phyloP scores from a whole-genome alignment of 75 land plant species.

The Picea sitchensis region DNA sequence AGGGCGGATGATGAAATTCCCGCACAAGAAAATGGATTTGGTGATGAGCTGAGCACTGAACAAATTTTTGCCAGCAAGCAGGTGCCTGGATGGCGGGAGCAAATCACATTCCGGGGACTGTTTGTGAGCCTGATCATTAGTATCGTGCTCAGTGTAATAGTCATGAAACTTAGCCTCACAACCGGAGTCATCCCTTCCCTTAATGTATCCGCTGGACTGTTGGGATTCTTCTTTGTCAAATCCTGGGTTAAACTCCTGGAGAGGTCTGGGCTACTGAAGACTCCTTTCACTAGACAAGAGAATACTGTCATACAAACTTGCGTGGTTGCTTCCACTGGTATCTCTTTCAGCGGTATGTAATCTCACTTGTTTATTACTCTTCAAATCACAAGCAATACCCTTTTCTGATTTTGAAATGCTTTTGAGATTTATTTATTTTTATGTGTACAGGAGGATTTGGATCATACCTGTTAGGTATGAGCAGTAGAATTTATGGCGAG shows the following conservation, averaged over 20 bases:
- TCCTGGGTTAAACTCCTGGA: constrained; percentile 26
- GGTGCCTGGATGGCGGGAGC: constrained; percentile 59
- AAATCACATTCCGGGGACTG: constrained; percentile 55
- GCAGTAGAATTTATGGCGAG: constrained; percentile 30
- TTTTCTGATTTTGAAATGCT: too few species aligned
- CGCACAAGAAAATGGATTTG: neutral
- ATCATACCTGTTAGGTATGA: constrained; percentile 72
- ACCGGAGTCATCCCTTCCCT: constrained; percentile 58
- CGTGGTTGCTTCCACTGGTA: constrained; percentile 48
- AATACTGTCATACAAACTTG: constrained; percentile 64
- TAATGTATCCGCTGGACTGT: constrained; percentile 53
- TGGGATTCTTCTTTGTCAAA: constrained; percentile 54
- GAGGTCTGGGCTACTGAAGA: constrained; percentile 23
- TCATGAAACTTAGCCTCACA: constrained; percentile 57
- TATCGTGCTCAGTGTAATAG: constrained; percentile 53
- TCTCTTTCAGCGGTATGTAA: constrained; percentile 48
- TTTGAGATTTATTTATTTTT: neutral
- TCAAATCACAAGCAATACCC: too few species aligned
- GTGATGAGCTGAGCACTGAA: neutral
- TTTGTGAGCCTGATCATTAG: constrained; percentile 47
- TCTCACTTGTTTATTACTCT: neutral
- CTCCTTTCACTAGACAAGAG: constrained; percentile 61
- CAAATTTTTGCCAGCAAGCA: constrained; percentile 10
- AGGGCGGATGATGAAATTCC: neutral
- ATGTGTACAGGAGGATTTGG: constrained; percentile 78